Percentiles rank a stretch among this genome's conserved stretches.
These are phyloP conservation scores for Vitis rupestris DNA, from an alignment of 164 flowering plant genomes.

Conservation along the genomic window DNA sequence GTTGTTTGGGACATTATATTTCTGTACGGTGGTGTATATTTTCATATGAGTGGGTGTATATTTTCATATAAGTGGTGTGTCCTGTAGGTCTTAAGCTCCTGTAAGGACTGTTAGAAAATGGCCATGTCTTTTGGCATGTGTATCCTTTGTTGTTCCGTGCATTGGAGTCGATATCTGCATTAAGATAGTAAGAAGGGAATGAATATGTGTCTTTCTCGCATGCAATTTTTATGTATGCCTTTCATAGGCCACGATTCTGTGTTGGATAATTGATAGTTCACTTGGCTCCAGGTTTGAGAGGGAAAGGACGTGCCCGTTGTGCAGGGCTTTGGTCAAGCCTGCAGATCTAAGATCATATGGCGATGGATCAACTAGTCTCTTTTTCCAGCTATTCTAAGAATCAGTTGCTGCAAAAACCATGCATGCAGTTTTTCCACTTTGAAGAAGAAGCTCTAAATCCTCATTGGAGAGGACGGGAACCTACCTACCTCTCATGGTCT, in stretches of 20 bases:
- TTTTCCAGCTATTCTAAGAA: constrained; percentile 59
- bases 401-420: constrained; percentile 1
- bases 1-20: background rate
- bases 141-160: too few species aligned
- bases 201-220: too few species aligned
- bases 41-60: too few species aligned
- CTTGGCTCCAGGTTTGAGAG: constrained; percentile 66
- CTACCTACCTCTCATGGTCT: constrained; percentile 10
- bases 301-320: constrained; percentile 69
- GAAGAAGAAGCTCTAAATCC: constrained; percentile 7
- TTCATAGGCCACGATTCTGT: background rate
- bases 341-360: constrained; percentile 17
- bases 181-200: background rate
- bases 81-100: too few species aligned
- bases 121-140: too few species aligned
- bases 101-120: too few species aligned
- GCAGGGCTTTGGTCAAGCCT: constrained; percentile 72
- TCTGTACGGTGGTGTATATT: too few species aligned
- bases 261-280: background rate
- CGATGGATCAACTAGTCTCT: background rate
- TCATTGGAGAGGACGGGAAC: constrained; percentile 2
- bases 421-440: constrained; percentile 18
- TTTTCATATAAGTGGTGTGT: too few species aligned
- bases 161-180: background rate
- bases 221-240: too few species aligned